Conservation (phyloP, 257 asterid species). For the Solanum clarkiae region DNA sequence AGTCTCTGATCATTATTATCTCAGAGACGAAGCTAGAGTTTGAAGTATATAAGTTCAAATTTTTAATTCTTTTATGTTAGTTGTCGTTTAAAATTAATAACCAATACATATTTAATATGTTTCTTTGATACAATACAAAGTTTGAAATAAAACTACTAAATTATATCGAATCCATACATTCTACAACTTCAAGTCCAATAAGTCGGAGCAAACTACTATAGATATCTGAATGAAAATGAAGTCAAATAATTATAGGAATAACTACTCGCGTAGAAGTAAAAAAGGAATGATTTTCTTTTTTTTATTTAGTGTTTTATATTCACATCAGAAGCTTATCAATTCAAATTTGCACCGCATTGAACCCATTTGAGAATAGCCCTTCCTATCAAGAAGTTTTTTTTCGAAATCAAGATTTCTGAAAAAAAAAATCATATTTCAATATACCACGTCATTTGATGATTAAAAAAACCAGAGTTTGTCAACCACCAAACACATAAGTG, state of each 20-base stretch:
- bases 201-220: background rate
- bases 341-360: background rate
- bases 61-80: background rate
- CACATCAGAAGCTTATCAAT: background rate
- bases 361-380: background rate
- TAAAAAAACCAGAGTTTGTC: background rate
- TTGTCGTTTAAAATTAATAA: background rate
- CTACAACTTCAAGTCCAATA: background rate
- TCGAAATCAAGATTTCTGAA: fast-evolving
- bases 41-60: background rate
- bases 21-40: background rate
- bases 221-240: background rate
- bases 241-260: background rate
- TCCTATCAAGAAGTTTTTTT: background rate
- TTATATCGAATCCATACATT: background rate
- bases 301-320: fast-evolving
- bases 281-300: background rate
- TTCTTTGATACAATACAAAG: background rate
- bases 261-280: background rate
- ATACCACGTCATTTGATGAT: background rate
- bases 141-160: background rate
- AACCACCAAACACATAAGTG: background rate
- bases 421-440: background rate
- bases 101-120: background rate
- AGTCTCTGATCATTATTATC: background rate